Conservation (phyloP, 345 rosid species). For the Linum tenue region DNA sequence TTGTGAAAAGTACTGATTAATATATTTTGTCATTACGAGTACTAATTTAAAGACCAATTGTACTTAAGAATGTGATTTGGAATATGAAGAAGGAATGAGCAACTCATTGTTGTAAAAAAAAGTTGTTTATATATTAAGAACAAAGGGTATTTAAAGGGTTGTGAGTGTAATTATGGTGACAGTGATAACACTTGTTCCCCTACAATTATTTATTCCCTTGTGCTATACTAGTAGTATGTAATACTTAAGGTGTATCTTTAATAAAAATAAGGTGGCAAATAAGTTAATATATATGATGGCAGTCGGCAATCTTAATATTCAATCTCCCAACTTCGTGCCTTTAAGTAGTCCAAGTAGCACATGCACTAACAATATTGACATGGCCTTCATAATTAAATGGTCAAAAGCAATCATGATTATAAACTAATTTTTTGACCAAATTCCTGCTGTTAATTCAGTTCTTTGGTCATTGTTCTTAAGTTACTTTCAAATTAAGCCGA, state of each 20-base stretch:
- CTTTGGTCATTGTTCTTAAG: neutral
- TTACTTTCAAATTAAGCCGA: neutral
- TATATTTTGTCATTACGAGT: no score
- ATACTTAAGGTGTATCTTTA: no score
- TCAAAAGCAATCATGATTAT: neutral
- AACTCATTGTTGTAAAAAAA: neutral
- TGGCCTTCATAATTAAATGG: neutral
- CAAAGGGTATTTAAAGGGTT: neutral
- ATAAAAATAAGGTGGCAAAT: neutral
- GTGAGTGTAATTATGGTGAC: neutral
- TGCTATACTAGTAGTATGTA: no score
- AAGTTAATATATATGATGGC: no score
- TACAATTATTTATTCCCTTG: neutral
- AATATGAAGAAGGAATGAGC: neutral
- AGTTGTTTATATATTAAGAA: neutral
- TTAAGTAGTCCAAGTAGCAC: neutral
- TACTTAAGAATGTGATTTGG: no score
- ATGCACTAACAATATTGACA: neutral
- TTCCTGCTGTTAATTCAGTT: neutral
- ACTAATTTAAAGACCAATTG: no score
- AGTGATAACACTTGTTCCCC: neutral
- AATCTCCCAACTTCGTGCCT: no score
- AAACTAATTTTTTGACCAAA: neutral
- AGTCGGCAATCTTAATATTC: no score
- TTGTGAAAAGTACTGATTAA: no score